Evolutionary conservation across 108 stramenopile species (phyloP).

Genomic region (Mediolabrus comicus): DNA sequence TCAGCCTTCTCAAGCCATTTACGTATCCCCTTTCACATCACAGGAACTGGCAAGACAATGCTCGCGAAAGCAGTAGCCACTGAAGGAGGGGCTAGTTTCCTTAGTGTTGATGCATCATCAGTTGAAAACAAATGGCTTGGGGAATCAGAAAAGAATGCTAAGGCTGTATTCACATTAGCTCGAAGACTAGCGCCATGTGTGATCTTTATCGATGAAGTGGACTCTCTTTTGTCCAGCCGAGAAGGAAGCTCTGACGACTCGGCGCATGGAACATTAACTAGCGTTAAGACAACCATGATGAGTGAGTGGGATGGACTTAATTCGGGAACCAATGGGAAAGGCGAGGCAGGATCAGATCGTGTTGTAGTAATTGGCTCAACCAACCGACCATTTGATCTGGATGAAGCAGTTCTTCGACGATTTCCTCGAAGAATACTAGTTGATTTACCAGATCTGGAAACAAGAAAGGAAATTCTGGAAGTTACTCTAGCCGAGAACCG

Average conservation of each 20-base stretch:
- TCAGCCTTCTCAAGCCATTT: conserved; percentile 12
- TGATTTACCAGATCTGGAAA: conserved; percentile 92
- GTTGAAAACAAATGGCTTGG: conserved; percentile 99
- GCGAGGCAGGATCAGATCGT: conserved; percentile 72
- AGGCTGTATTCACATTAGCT: conserved; percentile 98
- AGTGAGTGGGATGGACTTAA: conserved; percentile 98
- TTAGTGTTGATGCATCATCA: conserved; percentile 94
- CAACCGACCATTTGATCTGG: conserved; percentile 96
- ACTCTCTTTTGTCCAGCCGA: conserved; percentile 86
- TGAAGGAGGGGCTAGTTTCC: conserved; percentile 95
- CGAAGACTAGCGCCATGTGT: conserved; percentile 94
- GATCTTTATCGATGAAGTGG: conserved; percentile 97
- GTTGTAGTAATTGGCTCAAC: conserved; percentile 97
- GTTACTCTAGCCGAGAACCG: conserved; percentile 91
- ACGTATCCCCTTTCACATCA: conserved; percentile 42
- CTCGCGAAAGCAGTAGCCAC: conserved; percentile 98
- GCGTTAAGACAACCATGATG: conserved; percentile 97
- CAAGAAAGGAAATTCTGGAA: conserved; percentile 87
- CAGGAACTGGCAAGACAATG: conserved; percentile 93
- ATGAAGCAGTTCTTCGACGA: conserved; percentile 95
- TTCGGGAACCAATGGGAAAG: conserved; percentile 87
- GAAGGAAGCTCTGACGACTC: conserved; percentile 94
- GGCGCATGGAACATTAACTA: conserved; percentile 95
- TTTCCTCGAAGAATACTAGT: conserved; percentile 96
- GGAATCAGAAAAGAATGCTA: conserved; percentile 97